Conservation (phyloP, 352 stramenopile genomes). For the Globisporangium mamillatum region DNA sequence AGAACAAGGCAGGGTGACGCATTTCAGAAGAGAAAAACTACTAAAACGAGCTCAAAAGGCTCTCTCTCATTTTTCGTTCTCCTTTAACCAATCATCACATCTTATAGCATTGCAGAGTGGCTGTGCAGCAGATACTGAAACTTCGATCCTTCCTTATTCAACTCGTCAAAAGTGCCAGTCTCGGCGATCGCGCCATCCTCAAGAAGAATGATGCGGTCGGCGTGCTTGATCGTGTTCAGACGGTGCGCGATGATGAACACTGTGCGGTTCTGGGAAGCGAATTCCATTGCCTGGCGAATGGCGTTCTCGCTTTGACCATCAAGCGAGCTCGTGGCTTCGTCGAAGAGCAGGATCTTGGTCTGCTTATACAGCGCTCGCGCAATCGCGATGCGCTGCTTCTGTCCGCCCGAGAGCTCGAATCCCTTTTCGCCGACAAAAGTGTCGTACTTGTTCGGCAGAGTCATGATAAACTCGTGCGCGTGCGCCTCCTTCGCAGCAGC, state of each 20-base stretch:
- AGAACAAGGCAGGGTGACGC: constrained; percentile 18
- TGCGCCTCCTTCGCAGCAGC: constrained; percentile 68
- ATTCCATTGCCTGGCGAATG: constrained; percentile 65
- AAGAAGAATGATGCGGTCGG: constrained; percentile 80
- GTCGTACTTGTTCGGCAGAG: constrained; percentile 92
- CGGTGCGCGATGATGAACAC: constrained; percentile 86
- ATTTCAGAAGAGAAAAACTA: neutral
- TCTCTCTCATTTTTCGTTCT: constrained; percentile 6
- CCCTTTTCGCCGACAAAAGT: constrained; percentile 97
- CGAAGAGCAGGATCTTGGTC: constrained; percentile 79
- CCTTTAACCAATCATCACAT: constrained; percentile 1
- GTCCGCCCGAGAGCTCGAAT: constrained; percentile 94
- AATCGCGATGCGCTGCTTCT: constrained; percentile 95
- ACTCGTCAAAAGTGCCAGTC: constrained; percentile 67
- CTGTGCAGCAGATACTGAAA: constrained; percentile 75
- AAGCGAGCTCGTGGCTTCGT: constrained; percentile 84
- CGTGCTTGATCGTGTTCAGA: constrained; percentile 83
- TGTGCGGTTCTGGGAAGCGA: constrained; percentile 60
- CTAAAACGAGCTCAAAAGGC: constrained; percentile 1
- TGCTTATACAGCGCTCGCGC: constrained; percentile 80
- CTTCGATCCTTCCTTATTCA: constrained; percentile 75
- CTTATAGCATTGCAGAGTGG: constrained; percentile 54
- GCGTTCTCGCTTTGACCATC: constrained; percentile 81
- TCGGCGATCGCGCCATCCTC: constrained; percentile 80
- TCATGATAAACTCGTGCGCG: constrained; percentile 76